These are phyloP conservation scores for Coniophora puteana DNA, from an alignment of 1,284 basidiomycete species.

Conservation along the genomic window DNA sequence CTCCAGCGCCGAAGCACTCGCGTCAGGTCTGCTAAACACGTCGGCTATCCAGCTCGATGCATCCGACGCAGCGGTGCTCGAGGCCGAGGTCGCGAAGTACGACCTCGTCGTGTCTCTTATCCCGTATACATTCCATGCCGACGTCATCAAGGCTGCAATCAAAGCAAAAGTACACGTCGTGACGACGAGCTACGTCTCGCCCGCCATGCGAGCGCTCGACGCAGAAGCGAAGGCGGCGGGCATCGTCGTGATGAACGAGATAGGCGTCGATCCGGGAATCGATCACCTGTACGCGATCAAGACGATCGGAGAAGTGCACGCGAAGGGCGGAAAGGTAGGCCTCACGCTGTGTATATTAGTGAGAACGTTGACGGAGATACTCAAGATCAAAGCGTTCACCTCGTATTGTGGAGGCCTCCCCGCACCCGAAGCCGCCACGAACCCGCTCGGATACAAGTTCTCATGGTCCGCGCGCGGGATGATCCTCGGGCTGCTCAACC, in stretches of 20 bases:
- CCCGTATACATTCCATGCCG: slow-evolving; percentile 73
- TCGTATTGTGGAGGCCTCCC: slow-evolving; percentile 78
- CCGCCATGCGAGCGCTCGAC: slow-evolving; percentile 69
- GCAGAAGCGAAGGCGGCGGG: slow-evolving; percentile 66
- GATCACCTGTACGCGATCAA: slow-evolving; percentile 78
- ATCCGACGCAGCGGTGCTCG: slow-evolving; percentile 53
- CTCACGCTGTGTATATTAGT: background rate
- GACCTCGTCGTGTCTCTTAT: slow-evolving; percentile 79
- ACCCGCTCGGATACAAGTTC: slow-evolving; percentile 83
- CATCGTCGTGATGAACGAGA: slow-evolving; percentile 80
- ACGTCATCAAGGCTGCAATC: slow-evolving; percentile 75
- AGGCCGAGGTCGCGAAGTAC: slow-evolving; percentile 58
- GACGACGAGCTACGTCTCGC: slow-evolving; percentile 72
- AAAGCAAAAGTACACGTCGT: slow-evolving; percentile 75
- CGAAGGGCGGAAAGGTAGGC: slow-evolving; percentile 63
- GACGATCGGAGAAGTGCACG: slow-evolving; percentile 73
- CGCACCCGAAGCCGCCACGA: slow-evolving; percentile 66
- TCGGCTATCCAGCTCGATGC: slow-evolving; percentile 84
- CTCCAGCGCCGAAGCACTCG: slow-evolving; percentile 64
- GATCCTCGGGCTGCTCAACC: slow-evolving; percentile 73
- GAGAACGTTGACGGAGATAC: background rate
- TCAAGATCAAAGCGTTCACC: slow-evolving; percentile 64
- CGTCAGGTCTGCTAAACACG: slow-evolving; percentile 58
- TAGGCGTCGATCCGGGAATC: slow-evolving; percentile 72
- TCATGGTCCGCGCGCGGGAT: slow-evolving; percentile 80